These are phyloP conservation scores for Ilyonectria destructans DNA, from an alignment of 2,329 filamentous ascomycete species.

Conservation along the genomic window DNA sequence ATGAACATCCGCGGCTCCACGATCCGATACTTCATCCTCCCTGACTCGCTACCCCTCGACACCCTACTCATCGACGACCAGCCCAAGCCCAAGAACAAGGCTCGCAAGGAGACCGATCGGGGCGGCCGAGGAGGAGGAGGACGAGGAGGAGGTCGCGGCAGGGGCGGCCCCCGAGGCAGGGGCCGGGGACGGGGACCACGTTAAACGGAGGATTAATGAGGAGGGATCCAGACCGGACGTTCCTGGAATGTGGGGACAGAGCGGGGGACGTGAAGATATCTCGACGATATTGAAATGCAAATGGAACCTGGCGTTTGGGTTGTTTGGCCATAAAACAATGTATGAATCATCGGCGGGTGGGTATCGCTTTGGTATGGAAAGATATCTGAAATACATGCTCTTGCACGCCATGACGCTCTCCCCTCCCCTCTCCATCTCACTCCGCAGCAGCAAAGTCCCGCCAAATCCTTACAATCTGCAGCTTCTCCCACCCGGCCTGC, in stretches of 20 bases:
- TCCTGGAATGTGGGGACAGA: slow-evolving; percentile 33
- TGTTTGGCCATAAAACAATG: slow-evolving; percentile 53
- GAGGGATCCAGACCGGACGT: slow-evolving; percentile 28
- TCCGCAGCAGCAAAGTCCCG: slow-evolving; percentile 57
- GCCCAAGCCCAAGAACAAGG: slow-evolving; percentile 99
- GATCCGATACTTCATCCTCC: slow-evolving; percentile 96
- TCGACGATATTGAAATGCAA: slow-evolving; percentile 50
- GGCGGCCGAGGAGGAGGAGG: slow-evolving; percentile 67
- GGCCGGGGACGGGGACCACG: slow-evolving; percentile 60
- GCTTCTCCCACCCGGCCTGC: slow-evolving; percentile 93
- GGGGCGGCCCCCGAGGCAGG: slow-evolving; percentile 40
- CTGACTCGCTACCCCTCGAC: slow-evolving; percentile 94
- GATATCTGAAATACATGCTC: slow-evolving; percentile 52
- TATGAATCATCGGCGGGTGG: slow-evolving; percentile 50
- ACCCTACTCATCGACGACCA: slow-evolving; percentile 96
- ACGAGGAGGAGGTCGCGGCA: slow-evolving; percentile 68
- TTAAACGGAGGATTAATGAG: slow-evolving; percentile 22
- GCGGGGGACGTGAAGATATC: slow-evolving; percentile 40
- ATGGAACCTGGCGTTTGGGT: slow-evolving; percentile 56
- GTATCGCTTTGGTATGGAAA: slow-evolving; percentile 52
- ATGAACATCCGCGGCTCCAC: slow-evolving; percentile 98
- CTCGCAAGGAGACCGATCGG: slow-evolving; percentile 86
- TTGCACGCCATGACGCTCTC: slow-evolving; percentile 41
- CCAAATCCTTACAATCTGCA: slow-evolving; percentile 92
- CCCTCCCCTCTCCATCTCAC: slow-evolving; percentile 7